Evolutionary conservation across 306 rosid species (phyloP).

Genomic region (Vigna mungo): DNA sequence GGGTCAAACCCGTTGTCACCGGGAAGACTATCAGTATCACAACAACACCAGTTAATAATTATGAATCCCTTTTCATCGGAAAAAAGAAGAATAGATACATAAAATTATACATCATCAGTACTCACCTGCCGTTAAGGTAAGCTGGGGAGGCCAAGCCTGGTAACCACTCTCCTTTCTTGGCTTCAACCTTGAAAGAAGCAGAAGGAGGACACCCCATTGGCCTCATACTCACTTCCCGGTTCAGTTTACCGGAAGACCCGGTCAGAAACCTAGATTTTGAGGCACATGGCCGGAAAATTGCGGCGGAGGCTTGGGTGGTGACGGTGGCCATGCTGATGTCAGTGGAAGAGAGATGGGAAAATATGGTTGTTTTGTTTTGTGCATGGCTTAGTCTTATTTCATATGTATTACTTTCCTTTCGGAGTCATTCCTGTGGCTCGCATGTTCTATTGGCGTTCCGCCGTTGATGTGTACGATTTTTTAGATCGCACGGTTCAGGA

Average conservation of each 20-base stretch:
- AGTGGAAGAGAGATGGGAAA: neutral
- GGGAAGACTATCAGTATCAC: slow-evolving; percentile 66
- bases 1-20: slow-evolving; percentile 99
- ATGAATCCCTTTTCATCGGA: no score
- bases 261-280: slow-evolving; percentile 71
- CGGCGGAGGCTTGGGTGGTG: slow-evolving; percentile 88
- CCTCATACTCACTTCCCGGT: slow-evolving; percentile 64
- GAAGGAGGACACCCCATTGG: slow-evolving; percentile 57
- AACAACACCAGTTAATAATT: slow-evolving; percentile 20
- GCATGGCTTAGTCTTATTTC: slow-evolving; percentile 52
- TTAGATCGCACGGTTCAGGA: slow-evolving; percentile 56
- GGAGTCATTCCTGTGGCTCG: slow-evolving; percentile 64
- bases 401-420: slow-evolving; percentile 53
- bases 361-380: slow-evolving; percentile 38
- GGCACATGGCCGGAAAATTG: slow-evolving; percentile 79
- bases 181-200: slow-evolving; percentile 74
- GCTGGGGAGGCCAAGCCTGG: slow-evolving; percentile 89
- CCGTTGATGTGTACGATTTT: slow-evolving; percentile 62
- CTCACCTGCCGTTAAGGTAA: slow-evolving; percentile 84
- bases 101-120: neutral
- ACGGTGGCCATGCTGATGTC: slow-evolving; percentile 78
- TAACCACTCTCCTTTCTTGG: slow-evolving; percentile 96
- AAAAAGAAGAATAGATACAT: no score
- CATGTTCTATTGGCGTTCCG: slow-evolving; percentile 34
- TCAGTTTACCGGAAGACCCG: slow-evolving; percentile 74